Base-by-base conservation (phyloP, 768 basidiomycete genomes). In the Mycena olivaceomarginata region DNA sequence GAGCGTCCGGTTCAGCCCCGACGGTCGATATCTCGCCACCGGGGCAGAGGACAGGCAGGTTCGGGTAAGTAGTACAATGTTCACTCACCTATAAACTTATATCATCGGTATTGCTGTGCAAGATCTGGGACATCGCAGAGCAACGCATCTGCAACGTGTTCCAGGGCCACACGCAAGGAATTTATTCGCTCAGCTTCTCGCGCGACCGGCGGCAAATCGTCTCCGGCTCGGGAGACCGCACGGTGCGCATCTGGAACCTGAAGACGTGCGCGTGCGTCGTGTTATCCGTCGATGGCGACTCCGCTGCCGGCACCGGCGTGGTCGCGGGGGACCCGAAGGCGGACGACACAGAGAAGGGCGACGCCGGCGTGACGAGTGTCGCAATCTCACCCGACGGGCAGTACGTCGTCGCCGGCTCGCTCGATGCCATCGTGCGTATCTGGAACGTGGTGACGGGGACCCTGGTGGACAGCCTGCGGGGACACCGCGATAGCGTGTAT, bases 31-130 rank as follows among this genome's bases (percentile, higher is more conserved):
- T 76, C 91, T 99, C 43, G 98, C 98, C 40, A 99, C 98, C 5
- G 98, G 98, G 11, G 97, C 97, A 0, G 98, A 99, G 85, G 98
- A 99, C 86, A 92, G 95, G 75, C 93, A 95, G 82, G 97, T 99
- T 81, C 89, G 98, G 81, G 97, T 98, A 82, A 82, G 92, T 82
- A 7, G 39, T 79, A n/a, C n/a, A 25, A 18, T 5, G 3, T n/a
- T 22, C 12, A 37, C 45, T 8, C 18, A 5, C 37, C 4, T 37
- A 12, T 4, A 12, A 7, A 1, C 12, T 8, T 20, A 16, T 39
- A 6, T 20, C 63, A n/a, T n/a, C n/a, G n/a, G n/a, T n/a, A n/a
- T 5, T 25, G 31, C 12, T 2, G 20, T 41, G 31, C 53, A 43
- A 97, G 95, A 95, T 98, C 78, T 98, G 97, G 97, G 96, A 98